phyloP scores from a whole-genome alignment of 164 flowering plant genomes.

The Cinnamomum micranthum region DNA sequence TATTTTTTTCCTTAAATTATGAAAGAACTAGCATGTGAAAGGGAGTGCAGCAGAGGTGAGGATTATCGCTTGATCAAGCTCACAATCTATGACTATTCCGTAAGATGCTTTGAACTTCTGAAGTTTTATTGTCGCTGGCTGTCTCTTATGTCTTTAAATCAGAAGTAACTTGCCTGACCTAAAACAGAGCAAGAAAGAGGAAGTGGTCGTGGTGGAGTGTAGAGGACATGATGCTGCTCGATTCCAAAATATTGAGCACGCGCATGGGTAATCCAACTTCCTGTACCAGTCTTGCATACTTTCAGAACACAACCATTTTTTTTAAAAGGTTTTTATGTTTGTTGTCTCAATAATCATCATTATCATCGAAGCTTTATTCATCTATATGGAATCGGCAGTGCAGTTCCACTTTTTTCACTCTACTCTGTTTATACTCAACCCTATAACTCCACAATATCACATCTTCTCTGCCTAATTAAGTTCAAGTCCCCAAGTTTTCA shows the following conservation, averaged over 20 bases:
- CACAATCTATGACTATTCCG: slow-evolving; percentile 67
- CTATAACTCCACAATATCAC: too few species aligned
- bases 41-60: slow-evolving; percentile 99
- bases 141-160: neutral
- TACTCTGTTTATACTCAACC: too few species aligned
- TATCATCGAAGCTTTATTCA: too few species aligned
- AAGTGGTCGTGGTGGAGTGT: slow-evolving; percentile 75
- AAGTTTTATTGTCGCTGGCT: neutral
- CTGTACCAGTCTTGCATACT: too few species aligned
- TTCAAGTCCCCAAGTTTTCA: too few species aligned
- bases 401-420: too few species aligned
- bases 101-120: slow-evolving; percentile 23
- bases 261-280: slow-evolving; percentile 71
- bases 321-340: too few species aligned
- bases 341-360: too few species aligned
- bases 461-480: too few species aligned
- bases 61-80: slow-evolving; percentile 94
- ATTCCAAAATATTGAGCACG: slow-evolving; percentile 63
- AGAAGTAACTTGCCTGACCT: neutral
- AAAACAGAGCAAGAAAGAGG: slow-evolving; percentile 61
- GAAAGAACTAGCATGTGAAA: slow-evolving; percentile 76
- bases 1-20: neutral
- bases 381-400: too few species aligned
- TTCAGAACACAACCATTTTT: too few species aligned
- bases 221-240: slow-evolving; percentile 98